Conservation (phyloP, 768 basidiomycete genomes). For the Mycena rosella region DNA sequence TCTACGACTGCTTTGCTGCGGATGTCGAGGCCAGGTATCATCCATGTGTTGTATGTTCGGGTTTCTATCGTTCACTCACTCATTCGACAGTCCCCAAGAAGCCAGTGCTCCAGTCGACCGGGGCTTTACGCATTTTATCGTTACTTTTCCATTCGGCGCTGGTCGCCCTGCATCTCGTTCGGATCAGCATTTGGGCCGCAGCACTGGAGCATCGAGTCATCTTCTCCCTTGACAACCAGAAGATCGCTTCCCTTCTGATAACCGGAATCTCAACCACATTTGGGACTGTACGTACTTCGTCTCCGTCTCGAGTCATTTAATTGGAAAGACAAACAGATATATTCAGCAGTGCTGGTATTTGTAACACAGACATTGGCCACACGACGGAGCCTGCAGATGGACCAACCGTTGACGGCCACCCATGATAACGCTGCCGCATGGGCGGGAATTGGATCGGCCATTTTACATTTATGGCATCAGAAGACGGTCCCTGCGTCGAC, state of each 20-base stretch:
- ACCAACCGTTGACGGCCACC: conserved; percentile 2
- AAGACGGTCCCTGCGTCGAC: conserved; percentile 2
- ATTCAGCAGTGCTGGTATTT: conserved; percentile 3
- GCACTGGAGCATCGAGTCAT: not conserved
- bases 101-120: not conserved
- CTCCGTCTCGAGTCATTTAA: too few species aligned
- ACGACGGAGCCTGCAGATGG: not conserved
- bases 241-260: not conserved
- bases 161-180: not conserved
- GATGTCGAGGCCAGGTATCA: too few species aligned
- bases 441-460: conserved; percentile 5
- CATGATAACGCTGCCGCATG: conserved; percentile 10
- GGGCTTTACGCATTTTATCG: not conserved
- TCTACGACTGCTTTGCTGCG: too few species aligned
- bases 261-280: not conserved
- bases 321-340: not conserved
- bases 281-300: not conserved
- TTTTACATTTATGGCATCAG: conserved; percentile 1
- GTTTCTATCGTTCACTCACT: too few species aligned
- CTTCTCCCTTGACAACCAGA: not conserved
- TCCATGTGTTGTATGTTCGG: too few species aligned
- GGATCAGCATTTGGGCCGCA: not conserved
- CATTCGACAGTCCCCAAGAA: not conserved
- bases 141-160: not conserved
- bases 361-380: conserved; percentile 3